Conservation (phyloP, 2,329 filamentous ascomycete species). For the Botrytis medusae region DNA sequence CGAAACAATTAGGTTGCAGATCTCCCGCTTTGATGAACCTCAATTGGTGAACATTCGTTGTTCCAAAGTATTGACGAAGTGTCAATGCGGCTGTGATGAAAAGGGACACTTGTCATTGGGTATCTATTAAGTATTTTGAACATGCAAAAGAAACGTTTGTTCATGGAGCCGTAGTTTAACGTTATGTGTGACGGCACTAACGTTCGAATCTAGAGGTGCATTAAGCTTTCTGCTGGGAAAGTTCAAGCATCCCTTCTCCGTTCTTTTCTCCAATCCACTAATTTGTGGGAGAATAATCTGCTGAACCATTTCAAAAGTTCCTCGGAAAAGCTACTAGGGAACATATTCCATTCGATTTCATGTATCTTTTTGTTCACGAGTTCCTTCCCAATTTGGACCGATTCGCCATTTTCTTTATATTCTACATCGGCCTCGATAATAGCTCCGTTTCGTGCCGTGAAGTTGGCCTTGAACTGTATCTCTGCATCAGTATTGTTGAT, state of each 20-base stretch:
- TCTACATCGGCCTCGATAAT: slow-evolving; percentile 29
- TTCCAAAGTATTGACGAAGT: slow-evolving; percentile 5
- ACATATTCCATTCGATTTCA: slow-evolving; percentile 46
- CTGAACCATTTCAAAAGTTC: slow-evolving; percentile 5
- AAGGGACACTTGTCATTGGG: slow-evolving; percentile 12
- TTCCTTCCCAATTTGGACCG: background rate
- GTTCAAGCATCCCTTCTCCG: background rate
- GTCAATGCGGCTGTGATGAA: slow-evolving; percentile 7
- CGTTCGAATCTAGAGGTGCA: background rate
- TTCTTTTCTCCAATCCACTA: background rate
- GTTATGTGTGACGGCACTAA: background rate
- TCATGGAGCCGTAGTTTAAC: background rate
- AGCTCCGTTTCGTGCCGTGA: slow-evolving; percentile 32
- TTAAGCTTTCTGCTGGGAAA: background rate
- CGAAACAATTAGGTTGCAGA: slow-evolving; percentile 13
- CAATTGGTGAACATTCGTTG: slow-evolving; percentile 10
- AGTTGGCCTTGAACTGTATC: slow-evolving; percentile 24
- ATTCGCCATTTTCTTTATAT: background rate
- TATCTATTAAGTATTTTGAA: background rate
- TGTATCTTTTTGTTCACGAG: slow-evolving; percentile 43
- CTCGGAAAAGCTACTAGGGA: background rate
- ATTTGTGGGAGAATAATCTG: background rate
- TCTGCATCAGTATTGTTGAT: slow-evolving; percentile 10
- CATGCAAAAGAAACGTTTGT: background rate
- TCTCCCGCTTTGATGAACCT: slow-evolving; percentile 13